phyloP scores from a whole-genome alignment of 148 eudicot species.

The Camellia japonica region DNA sequence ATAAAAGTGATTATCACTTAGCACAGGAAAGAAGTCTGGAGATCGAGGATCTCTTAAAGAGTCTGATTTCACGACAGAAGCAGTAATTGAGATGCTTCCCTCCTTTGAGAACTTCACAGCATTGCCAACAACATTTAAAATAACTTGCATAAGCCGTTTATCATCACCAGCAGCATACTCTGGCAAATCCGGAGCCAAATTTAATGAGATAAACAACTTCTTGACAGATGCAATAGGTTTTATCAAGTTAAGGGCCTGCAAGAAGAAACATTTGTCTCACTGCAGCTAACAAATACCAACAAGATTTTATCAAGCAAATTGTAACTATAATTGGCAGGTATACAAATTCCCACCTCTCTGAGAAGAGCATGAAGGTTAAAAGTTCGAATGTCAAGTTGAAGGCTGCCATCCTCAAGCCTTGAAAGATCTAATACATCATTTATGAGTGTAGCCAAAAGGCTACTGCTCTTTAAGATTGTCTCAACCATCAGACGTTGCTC shows the following conservation, averaged over 20 bases:
- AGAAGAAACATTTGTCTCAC: slow-evolving; percentile 23
- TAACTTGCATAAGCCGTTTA: slow-evolving; percentile 77
- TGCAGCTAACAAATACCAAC: slow-evolving; percentile 1
- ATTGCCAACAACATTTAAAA: slow-evolving; percentile 80
- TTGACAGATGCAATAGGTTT: slow-evolving; percentile 84
- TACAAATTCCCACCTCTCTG: slow-evolving; percentile 49
- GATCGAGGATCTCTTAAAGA: slow-evolving; percentile 61
- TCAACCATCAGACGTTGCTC: slow-evolving; percentile 96
- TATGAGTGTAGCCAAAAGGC: slow-evolving; percentile 77
- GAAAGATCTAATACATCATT: slow-evolving; percentile 95
- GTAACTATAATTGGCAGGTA: neutral
- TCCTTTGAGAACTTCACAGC: slow-evolving; percentile 90
- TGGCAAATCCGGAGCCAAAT: slow-evolving; percentile 67
- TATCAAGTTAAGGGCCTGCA: slow-evolving; percentile 72
- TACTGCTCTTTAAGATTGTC: slow-evolving; percentile 84
- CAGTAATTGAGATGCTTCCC: slow-evolving; percentile 68
- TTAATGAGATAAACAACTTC: slow-evolving; percentile 51
- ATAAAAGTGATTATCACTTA: slow-evolving; percentile 63
- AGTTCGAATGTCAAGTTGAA: slow-evolving; percentile 66
- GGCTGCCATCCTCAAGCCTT: slow-evolving; percentile 93
- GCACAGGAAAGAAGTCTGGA: slow-evolving; percentile 61
- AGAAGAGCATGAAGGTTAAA: slow-evolving; percentile 77
- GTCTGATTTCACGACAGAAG: slow-evolving; percentile 59
- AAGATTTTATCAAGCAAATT: neutral
- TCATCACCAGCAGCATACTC: slow-evolving; percentile 84